Base-by-base conservation (phyloP, 129 eudicot genomes). In the Arctium lappa region DNA sequence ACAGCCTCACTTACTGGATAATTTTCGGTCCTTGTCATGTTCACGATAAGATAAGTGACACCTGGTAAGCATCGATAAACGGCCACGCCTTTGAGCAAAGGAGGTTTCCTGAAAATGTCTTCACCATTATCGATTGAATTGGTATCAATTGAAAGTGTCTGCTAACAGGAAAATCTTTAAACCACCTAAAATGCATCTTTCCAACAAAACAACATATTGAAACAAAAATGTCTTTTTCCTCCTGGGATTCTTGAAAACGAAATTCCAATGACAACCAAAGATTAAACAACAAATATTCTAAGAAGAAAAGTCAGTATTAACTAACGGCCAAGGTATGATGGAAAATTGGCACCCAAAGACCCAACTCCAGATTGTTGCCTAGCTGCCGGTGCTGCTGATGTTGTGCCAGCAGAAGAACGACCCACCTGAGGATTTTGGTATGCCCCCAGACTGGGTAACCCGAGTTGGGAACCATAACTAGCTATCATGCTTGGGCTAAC, bases 391-490 rank as follows among this genome's bases (percentile, higher is more conserved):
- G 87, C 39, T 53, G 89, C 33, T 66, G 89, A 74, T 18, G 88
- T 75, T 16, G 81, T 38, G 46, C 84, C 89, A 39, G 37, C 88
- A 69, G 89, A 79, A 75, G 91, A 82, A 46, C 88, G 76, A 16
- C 89, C 88, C 85, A 77, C 82, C 75, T 88, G 89, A 72, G 83
- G 3, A 80, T 72, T 39, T 69, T 85, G 91, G 83, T 88, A 88
- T 36, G 66, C 71, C 80, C 89, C 91, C 36, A 89, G 50, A 74
- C 95, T 91, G 16, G 86, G 81, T 82, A 87, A 84, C 82, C 90
- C 92, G 5, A 80, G 84, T 30, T 91, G 93, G 13, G 93, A 79
- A 62, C 92, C 93, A 86, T 89, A 92, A 70, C 76, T 89, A 0
- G 87, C 93, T 46, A 91, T 86, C 85, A 91, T 84, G 66, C 80